phyloP scores from a whole-genome alignment of 2,329 filamentous ascomycete species.

The Oidium heveae region DNA sequence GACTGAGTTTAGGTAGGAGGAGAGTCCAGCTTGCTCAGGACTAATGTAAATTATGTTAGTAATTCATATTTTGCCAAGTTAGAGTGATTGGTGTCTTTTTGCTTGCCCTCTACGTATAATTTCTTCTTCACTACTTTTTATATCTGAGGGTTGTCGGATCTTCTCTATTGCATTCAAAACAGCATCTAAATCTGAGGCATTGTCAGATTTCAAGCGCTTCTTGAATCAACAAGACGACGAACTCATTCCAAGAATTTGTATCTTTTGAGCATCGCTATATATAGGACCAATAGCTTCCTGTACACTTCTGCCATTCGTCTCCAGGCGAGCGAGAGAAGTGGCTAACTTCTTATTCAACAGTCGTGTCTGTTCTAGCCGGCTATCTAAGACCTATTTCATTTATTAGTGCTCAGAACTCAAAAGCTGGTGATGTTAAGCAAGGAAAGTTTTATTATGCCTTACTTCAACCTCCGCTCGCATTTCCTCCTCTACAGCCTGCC shows the following conservation, averaged over 20 bases:
- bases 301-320: conserved; percentile 72
- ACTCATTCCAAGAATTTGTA: conserved; percentile 73
- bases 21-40: conserved; percentile 59
- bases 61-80: neutral
- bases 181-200: conserved; percentile 47
- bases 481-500: conserved; percentile 29
- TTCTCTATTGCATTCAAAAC: conserved; percentile 71
- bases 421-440: neutral
- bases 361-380: conserved; percentile 69
- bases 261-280: conserved; percentile 69
- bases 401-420: neutral
- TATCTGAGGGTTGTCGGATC: conserved; percentile 73
- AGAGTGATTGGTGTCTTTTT: neutral
- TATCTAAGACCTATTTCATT: conserved; percentile 28
- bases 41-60: conserved; percentile 15
- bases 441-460: neutral
- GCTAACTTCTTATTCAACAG: conserved; percentile 90
- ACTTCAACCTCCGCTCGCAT: conserved; percentile 39
- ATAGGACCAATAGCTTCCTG: conserved; percentile 81
- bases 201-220: conserved; percentile 4
- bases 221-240: conserved; percentile 11
- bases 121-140: conserved; percentile 72
- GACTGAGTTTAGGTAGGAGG: conserved; percentile 68
- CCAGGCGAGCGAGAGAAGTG: conserved; percentile 57
- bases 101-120: conserved; percentile 57